Evolutionary conservation across 192 early-diverging fungal genomes (phyloP), one percentile per base, ranked within the genome.

Genomic region (Paraglomus occultum): DNA sequence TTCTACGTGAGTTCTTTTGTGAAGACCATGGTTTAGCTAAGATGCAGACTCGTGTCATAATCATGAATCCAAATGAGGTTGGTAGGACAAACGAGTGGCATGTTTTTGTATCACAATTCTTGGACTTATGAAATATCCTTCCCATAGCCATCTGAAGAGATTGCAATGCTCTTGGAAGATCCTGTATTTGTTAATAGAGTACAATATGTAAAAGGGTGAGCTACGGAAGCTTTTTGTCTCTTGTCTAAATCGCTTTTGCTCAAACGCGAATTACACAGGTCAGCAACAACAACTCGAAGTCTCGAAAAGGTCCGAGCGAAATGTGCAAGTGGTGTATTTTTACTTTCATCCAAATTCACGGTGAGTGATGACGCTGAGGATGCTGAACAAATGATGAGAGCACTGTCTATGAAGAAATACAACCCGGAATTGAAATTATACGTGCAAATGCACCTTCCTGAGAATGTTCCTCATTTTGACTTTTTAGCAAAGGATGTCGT

Each of bases 1-100:
- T 92, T 39, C 70, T 92, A 67, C 82, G 88, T 52, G 90, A 92
- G 77, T 91, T 92, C 71, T 92, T 90, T 57, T 91, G 89, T 69
- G 82, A 88, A 73, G 90, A 91, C 75, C 90, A 92, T 54, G 90
- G 90, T 42, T 70, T 84, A 17, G 73, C 71, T 47, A 88, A 87
- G 8, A 79, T 89, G 71, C 82, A 83, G 51, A 89, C 89, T 4
- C 77, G 81, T 10, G 87, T 91, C 8, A 87, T 92, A 39, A 77
- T 92, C 51, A 76, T 92, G 76, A 83, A 81, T 74, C 82, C 85
- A 49, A 71, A 73, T 40, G 85, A 73, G 71, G 71, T 73, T 42
- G 57, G 54, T 46, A 20, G 4, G 42, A 2, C n/a, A 3, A 42
- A 18, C 80, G 51, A 71, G 72, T 5, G 14, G 5, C 17, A 61